These are phyloP conservation scores for Usnea hakonensis DNA, from an alignment of 495 filamentous ascomycete species.

Conservation along the genomic window DNA sequence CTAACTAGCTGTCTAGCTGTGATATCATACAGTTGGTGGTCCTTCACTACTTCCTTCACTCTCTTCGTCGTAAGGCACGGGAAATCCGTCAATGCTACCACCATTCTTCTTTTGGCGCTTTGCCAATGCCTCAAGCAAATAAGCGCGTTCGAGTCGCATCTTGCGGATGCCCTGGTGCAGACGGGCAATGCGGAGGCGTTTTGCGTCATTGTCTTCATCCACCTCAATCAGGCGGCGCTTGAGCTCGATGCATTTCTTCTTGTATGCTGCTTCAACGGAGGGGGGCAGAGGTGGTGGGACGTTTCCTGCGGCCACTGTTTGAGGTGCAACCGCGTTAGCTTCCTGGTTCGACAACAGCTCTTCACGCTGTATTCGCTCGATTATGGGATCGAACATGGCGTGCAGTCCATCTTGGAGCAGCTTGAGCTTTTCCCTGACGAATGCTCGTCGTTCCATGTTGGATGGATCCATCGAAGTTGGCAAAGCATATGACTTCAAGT, in stretches of 20 bases:
- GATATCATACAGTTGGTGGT: conserved; percentile 22
- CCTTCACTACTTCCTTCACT: conserved; percentile 25
- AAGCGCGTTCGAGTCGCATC: conserved; percentile 81
- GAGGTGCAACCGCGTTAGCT: conserved; percentile 9
- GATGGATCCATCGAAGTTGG: background rate
- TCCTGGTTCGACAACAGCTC: background rate
- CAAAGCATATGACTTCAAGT: background rate
- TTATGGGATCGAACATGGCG: background rate
- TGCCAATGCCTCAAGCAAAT: conserved; percentile 79
- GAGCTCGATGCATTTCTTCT: conserved; percentile 91
- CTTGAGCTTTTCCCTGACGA: background rate
- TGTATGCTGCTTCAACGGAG: conserved; percentile 92
- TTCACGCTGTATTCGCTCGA: background rate
- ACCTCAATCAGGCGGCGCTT: conserved; percentile 86
- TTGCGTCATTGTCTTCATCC: conserved; percentile 77
- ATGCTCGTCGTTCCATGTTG: background rate
- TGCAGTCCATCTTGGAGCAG: background rate
- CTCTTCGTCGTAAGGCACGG: conserved; percentile 23
- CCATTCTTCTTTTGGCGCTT: conserved; percentile 61
- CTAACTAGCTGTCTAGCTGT: background rate
- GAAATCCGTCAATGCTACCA: conserved; percentile 22
- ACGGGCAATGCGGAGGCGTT: conserved; percentile 69
- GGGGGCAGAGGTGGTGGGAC: conserved; percentile 67
- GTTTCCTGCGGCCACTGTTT: conserved; percentile 34
- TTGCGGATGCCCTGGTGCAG: conserved; percentile 78